Percentiles rank a stretch among this genome's conserved stretches.
These are phyloP conservation scores for Incumbomyces lentus DNA, from an alignment of 2,329 filamentous ascomycete genomes.

Conservation along the genomic window DNA sequence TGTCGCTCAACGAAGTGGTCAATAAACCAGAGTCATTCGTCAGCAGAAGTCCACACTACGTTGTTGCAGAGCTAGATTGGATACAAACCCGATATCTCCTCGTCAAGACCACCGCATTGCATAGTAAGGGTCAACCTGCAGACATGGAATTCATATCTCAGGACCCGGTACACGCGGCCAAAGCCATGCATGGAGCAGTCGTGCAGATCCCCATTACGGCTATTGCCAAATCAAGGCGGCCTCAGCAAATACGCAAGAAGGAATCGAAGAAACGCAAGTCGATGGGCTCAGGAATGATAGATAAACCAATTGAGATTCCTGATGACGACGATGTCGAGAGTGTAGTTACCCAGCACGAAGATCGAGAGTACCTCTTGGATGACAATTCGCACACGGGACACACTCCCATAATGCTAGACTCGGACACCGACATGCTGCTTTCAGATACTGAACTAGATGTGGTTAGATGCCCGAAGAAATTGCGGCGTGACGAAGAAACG, in stretches of 20 bases:
- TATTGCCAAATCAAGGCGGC: conserved; percentile 35
- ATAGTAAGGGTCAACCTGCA: neutral
- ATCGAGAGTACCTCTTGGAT: conserved; percentile 29
- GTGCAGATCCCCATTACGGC: conserved; percentile 46
- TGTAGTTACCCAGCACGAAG: conserved; percentile 40
- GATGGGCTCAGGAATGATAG: neutral
- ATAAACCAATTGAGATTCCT: conserved; percentile 9
- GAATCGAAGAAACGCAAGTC: conserved; percentile 18
- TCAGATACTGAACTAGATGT: conserved; percentile 24
- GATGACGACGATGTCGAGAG: conserved; percentile 37
- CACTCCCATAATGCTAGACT: conserved; percentile 1
- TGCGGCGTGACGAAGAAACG: conserved; percentile 6
- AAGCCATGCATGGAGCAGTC: conserved; percentile 24
- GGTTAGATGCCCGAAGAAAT: conserved; percentile 7
- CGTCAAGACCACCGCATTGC: conserved; percentile 32
- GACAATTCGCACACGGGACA: conserved; percentile 14
- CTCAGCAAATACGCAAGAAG: conserved; percentile 16
- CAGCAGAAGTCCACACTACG: conserved; percentile 49
- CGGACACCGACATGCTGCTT: conserved; percentile 27
- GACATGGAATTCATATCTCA: conserved; percentile 11
- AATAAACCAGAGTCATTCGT: conserved; percentile 58
- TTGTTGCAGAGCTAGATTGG: conserved; percentile 70
- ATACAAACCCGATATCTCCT: conserved; percentile 84
- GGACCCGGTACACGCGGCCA: conserved; percentile 23
- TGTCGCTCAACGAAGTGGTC: conserved; percentile 78